Conservation (phyloP, 2,329 filamentous ascomycete genomes). For the Fusarium setosum region DNA sequence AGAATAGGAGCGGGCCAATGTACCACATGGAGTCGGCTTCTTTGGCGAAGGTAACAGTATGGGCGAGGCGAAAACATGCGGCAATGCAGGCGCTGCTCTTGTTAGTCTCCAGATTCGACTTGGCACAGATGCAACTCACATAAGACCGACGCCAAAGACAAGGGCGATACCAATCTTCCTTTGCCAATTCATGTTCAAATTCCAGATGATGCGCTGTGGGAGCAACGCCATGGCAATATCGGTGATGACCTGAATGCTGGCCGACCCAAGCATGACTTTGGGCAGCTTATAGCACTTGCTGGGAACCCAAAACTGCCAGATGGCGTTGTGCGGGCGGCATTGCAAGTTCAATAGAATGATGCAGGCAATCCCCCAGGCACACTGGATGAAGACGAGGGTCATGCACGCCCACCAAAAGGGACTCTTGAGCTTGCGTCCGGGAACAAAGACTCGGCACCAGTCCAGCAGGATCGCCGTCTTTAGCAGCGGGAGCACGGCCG, state of each 20-base stretch:
- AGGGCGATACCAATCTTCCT: constrained; percentile 17
- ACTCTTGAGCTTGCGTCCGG: background rate
- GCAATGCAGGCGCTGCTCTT: constrained; percentile 52
- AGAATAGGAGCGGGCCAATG: constrained; percentile 55
- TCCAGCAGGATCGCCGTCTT: constrained; percentile 21
- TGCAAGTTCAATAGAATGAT: constrained; percentile 22
- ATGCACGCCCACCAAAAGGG: constrained; percentile 21
- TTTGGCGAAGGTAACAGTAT: constrained; percentile 46
- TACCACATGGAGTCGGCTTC: constrained; percentile 49
- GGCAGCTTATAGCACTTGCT: constrained; percentile 16
- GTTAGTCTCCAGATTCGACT: background rate
- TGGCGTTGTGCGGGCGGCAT: constrained; percentile 16
- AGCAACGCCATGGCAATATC: constrained; percentile 21
- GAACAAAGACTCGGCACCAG: constrained; percentile 21
- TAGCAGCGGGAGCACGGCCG: constrained; percentile 12
- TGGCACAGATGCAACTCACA: background rate
- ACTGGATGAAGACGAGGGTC: constrained; percentile 6
- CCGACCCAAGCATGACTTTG: constrained; percentile 13
- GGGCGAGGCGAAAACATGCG: constrained; percentile 51
- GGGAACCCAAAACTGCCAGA: constrained; percentile 22
- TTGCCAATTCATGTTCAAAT: constrained; percentile 19
- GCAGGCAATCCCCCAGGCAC: constrained; percentile 16
- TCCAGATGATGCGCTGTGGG: constrained; percentile 23
- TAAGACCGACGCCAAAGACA: constrained; percentile 20
- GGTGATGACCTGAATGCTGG: constrained; percentile 15